These are phyloP conservation scores for Mantamonas sphyraenae DNA, from an alignment of 78 protist species.

Conservation along the genomic window DNA sequence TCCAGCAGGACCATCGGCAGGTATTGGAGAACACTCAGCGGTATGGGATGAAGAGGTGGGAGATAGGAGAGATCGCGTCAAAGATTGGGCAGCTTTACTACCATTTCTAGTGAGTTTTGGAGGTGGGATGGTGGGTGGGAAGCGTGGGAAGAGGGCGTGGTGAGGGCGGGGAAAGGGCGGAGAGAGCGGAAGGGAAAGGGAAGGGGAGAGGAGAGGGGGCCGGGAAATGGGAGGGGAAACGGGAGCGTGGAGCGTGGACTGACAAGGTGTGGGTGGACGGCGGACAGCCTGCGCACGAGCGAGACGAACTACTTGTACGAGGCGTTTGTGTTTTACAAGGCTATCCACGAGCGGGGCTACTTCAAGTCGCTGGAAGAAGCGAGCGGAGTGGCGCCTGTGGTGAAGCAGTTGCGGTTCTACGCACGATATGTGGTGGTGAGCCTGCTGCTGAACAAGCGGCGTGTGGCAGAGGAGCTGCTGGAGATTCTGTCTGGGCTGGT, in stretches of 20 bases:
- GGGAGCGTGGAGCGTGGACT: too few species aligned
- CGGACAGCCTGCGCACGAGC: conserved; percentile 49
- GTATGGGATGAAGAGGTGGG: conserved; percentile 44
- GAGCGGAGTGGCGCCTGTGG: not conserved
- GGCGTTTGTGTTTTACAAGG: conserved; percentile 52
- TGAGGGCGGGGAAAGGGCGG: too few species aligned
- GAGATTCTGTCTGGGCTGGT: conserved; percentile 15
- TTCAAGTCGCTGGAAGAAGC: not conserved
- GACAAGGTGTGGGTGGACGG: too few species aligned
- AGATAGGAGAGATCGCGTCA: conserved; percentile 66
- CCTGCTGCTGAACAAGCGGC: conserved; percentile 25
- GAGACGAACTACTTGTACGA: conserved; percentile 56
- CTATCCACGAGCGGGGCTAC: conserved; percentile 48
- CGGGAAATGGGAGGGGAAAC: too few species aligned
- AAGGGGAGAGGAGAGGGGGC: too few species aligned
- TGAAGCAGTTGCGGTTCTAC: conserved; percentile 50
- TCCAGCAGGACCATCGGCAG: conserved; percentile 49
- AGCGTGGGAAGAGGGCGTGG: too few species aligned
- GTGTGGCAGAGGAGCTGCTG: not conserved
- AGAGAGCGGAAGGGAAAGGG: too few species aligned
- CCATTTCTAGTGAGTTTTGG: conserved; percentile 25
- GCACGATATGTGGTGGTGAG: conserved; percentile 63
- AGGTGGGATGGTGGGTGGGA: too few species aligned
- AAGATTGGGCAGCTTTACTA: conserved; percentile 59
- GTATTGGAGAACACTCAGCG: conserved; percentile 21